phyloP scores from a whole-genome alignment of 768 basidiomycete species.

The Melanogaster broomeanus region DNA sequence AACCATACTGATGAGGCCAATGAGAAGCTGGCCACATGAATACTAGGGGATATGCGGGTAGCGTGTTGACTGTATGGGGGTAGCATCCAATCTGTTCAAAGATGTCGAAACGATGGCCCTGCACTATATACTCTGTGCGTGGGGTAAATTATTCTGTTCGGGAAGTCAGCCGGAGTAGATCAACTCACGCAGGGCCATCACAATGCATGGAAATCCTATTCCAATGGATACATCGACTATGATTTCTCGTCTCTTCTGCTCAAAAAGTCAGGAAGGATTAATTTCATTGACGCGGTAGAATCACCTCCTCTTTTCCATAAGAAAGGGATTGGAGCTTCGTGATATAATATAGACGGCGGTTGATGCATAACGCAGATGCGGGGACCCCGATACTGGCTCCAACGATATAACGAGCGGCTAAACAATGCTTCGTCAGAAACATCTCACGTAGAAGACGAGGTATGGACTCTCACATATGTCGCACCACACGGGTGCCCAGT shows the following conservation, averaged over 20 bases:
- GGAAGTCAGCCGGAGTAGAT: no score
- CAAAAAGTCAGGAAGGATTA: no score
- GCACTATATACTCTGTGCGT: constrained; percentile 30
- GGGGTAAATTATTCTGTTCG: no score
- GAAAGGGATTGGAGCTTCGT: not conserved
- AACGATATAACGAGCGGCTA: constrained; percentile 41
- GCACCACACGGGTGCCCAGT: constrained; percentile 46
- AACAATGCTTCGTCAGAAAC: no score
- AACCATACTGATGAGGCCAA: no score
- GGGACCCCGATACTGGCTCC: constrained; percentile 38
- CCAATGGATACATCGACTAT: no score
- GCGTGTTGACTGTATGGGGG: constrained; percentile 18
- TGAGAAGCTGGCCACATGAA: constrained; percentile 13
- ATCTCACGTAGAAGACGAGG: not conserved
- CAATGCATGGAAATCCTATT: no score
- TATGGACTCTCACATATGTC: constrained; percentile 46
- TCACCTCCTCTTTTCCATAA: not conserved
- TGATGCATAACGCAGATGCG: constrained; percentile 45
- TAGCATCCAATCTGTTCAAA: constrained; percentile 57
- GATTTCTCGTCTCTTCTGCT: no score
- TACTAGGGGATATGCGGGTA: constrained; percentile 16
- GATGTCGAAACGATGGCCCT: constrained; percentile 66
- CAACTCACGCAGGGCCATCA: not conserved
- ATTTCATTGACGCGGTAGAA: no score
- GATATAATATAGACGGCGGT: constrained; percentile 41